A percentile compares a stretch with the other conserved stretches of the same genome.
phyloP scores from a whole-genome alignment of 768 basidiomycete species.

The Chlorophyllum brunneum region DNA sequence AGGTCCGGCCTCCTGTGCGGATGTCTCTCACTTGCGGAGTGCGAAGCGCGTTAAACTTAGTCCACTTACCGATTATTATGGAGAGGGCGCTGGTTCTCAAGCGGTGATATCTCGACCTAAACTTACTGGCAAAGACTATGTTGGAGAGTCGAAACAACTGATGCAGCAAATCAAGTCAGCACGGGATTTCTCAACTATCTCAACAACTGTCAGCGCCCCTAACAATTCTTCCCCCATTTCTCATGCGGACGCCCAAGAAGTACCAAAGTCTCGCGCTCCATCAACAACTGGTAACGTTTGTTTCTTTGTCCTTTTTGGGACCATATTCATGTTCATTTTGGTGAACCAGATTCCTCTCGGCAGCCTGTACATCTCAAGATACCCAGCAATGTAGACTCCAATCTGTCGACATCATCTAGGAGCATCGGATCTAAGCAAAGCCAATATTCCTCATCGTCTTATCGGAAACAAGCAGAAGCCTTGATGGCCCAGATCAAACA shows the following conservation, averaged over 20 bases:
- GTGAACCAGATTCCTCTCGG: constrained; percentile 23
- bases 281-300: neutral
- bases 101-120: constrained; percentile 48
- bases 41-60: constrained; percentile 80
- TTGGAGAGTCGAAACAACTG: constrained; percentile 70
- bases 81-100: constrained; percentile 43
- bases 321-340: constrained; percentile 4
- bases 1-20: constrained; percentile 25
- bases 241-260: constrained; percentile 11
- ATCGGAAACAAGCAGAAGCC: constrained; percentile 71
- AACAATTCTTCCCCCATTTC: constrained; percentile 23
- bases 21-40: constrained; percentile 59
- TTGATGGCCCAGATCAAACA: constrained; percentile 85
- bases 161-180: constrained; percentile 81
- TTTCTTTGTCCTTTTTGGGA: neutral
- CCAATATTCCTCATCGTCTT: constrained; percentile 59
- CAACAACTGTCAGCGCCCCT: constrained; percentile 49
- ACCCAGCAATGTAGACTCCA: constrained; percentile 24
- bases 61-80: constrained; percentile 56
- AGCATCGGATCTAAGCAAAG: constrained; percentile 29
- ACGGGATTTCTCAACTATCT: constrained; percentile 74
- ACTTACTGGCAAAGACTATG: constrained; percentile 57
- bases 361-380: constrained; percentile 30
- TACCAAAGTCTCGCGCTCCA: constrained; percentile 6
- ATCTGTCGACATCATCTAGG: constrained; percentile 26